These are phyloP conservation scores for Lentinula raphanica DNA, from an alignment of 768 basidiomycete genomes.

Conservation along the genomic window DNA sequence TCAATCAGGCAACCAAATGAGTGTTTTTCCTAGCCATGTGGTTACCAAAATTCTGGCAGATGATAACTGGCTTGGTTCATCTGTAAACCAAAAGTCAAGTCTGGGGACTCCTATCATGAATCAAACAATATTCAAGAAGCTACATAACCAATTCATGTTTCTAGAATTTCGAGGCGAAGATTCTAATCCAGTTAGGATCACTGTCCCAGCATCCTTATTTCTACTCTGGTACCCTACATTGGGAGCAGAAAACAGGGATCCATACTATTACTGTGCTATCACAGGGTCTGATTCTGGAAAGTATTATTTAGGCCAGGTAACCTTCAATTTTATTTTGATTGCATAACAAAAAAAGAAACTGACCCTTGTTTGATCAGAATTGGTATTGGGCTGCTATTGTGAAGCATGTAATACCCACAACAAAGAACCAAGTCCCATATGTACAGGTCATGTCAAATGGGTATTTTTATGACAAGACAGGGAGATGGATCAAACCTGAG, in stretches of 20 bases:
- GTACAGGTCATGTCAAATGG: background rate
- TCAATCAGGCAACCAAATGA: background rate
- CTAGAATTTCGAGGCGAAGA: background rate
- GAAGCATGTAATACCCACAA: background rate
- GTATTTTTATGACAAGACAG: background rate
- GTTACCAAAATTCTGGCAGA: background rate
- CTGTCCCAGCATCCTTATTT: background rate
- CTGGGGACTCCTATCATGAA: slow-evolving; percentile 30
- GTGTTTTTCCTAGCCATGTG: background rate
- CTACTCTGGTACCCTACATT: background rate
- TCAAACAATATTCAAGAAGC: background rate
- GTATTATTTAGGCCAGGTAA: background rate
- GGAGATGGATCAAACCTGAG: background rate
- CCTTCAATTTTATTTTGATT: background rate
- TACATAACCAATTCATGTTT: background rate
- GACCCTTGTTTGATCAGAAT: background rate
- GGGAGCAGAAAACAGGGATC: background rate
- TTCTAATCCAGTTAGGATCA: background rate
- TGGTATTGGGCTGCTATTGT: background rate
- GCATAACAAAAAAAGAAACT: background rate
- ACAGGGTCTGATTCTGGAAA: background rate
- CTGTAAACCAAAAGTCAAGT: slow-evolving; percentile 24
- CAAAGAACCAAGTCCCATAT: background rate
- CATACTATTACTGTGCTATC: background rate
- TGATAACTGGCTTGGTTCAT: background rate